Evolutionary conservation across 2,329 filamentous ascomycete genomes (phyloP), one percentile per base, ranked within the genome.

Genomic region (Ophiostoma tasmaniense): DNA sequence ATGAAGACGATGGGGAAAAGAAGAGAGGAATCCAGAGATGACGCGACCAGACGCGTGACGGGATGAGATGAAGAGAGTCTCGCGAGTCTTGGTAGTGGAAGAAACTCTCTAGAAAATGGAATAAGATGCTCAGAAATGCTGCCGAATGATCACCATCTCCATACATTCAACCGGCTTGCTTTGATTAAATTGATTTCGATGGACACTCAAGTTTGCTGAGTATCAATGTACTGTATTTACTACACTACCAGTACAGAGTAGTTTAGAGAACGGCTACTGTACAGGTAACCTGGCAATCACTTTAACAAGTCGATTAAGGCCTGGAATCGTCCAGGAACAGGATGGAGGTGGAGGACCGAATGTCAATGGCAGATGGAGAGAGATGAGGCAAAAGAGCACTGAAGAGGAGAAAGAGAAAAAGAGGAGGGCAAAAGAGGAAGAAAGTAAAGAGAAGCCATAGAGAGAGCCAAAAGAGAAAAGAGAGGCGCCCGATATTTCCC

Each of bases 401-500:
- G 37, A 39, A 14, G 37, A 39, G 37, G 13, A 39, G 37, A 39
- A 33, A 33, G 3, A 33, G 33, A 33, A 8, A 33, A 33, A 33
- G 33, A 33, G 33, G 33, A 33, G 8, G 33, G 5, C 33, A 33
- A 33, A 33, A 33, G 33, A 33, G 33, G 8, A n/a, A n/a, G n/a
- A n/a, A n/a, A n/a, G n/a, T n/a, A n/a, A n/a, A n/a, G n/a, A n/a
- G n/a, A n/a, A n/a, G n/a, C n/a, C n/a, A n/a, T n/a, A n/a, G n/a
- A n/a, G n/a, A n/a, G n/a, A 33, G 33, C 33, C 37, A 13, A 14
- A 55, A 22, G 50, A 45, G 20, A 3, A 45, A 45, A 45, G 22
- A 55, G 50, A 55, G 50, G 50, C 50, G 50, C 50, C 50, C 50
- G 50, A 55, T 55, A 55, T 55, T 55, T 55, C 50, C 50, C 50